Evolutionary conservation across 192 early-diverging fungal genomes (phyloP).

Genomic region (Allomyces macrogynus): DNA sequence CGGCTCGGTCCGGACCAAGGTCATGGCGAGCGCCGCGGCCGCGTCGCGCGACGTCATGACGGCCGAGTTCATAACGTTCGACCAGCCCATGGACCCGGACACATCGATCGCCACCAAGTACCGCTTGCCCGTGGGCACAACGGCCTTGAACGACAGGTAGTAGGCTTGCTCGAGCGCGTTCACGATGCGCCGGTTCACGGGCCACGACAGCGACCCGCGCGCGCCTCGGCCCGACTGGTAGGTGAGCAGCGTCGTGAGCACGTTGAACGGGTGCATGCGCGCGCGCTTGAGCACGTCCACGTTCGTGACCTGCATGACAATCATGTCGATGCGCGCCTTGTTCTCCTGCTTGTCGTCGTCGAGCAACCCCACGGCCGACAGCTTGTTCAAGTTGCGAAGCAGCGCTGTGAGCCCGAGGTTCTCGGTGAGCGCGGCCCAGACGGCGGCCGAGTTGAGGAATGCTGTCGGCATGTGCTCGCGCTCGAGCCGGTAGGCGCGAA

Average conservation of each 20-base stretch:
- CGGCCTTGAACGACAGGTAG: slow-evolving; percentile 7
- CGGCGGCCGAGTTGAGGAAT: slow-evolving; percentile 3
- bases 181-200: slow-evolving; percentile 2
- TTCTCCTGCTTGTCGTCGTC: slow-evolving; percentile 2
- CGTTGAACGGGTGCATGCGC: slow-evolving; percentile 11
- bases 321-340: neutral
- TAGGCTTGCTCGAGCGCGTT: slow-evolving; percentile 9
- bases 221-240: slow-evolving; percentile 6
- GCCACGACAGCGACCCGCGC: slow-evolving; percentile 9
- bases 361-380: slow-evolving; percentile 7
- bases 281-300: slow-evolving; percentile 6
- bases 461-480: slow-evolving; percentile 9
- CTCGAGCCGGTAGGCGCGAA: slow-evolving; percentile 5
- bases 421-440: slow-evolving; percentile 9
- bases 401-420: slow-evolving; percentile 12
- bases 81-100: slow-evolving; percentile 7
- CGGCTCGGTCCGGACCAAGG: slow-evolving; percentile 6
- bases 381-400: slow-evolving; percentile 10
- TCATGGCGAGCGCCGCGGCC: slow-evolving; percentile 9
- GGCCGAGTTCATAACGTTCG: neutral
- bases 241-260: slow-evolving; percentile 8
- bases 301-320: neutral
- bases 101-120: slow-evolving; percentile 11
- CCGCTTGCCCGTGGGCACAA: slow-evolving; percentile 7
- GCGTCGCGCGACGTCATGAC: slow-evolving; percentile 1